These are phyloP conservation scores for Ophiognomonia clavigignenti-juglandacearum DNA, from an alignment of 2,329 filamentous ascomycete species.

Conservation along the genomic window DNA sequence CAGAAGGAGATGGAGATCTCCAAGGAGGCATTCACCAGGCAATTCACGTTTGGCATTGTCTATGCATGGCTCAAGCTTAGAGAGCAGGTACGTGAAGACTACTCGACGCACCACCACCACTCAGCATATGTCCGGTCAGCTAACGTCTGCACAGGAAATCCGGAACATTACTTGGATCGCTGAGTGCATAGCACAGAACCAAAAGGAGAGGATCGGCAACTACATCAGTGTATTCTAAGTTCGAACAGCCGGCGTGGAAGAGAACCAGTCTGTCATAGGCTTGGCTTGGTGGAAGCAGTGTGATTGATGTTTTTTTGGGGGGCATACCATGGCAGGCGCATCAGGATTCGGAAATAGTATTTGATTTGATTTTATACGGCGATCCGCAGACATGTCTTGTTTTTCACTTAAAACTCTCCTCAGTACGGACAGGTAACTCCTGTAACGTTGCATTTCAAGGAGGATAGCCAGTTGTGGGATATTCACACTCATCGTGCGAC, in stretches of 20 bases:
- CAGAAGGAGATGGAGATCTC: constrained; percentile 99
- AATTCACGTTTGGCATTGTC: constrained; percentile 92
- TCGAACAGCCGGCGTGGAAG: constrained; percentile 17
- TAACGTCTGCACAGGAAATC: constrained; percentile 69
- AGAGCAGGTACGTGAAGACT: constrained; percentile 70
- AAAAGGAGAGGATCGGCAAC: constrained; percentile 97
- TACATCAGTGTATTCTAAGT: constrained; percentile 94
- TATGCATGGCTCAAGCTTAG: constrained; percentile 97
- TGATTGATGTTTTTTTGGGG: constrained; percentile 5
- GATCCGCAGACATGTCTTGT: constrained; percentile 37
- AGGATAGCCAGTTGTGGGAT: no score
- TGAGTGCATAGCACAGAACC: constrained; percentile 98
- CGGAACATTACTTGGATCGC: constrained; percentile 99
- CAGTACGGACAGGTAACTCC: no score
- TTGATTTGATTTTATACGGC: constrained; percentile 44
- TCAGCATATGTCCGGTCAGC: constrained; percentile 17
- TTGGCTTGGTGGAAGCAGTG: constrained; percentile 5
- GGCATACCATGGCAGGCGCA: constrained; percentile 25
- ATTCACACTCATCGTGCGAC: no score
- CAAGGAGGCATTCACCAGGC: constrained; percentile 89
- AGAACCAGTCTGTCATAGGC: constrained; percentile 13
- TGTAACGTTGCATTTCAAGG: no score
- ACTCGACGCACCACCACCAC: background rate
- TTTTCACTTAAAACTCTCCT: constrained; percentile 26
- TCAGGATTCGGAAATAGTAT: constrained; percentile 13